Evolutionary conservation across 768 basidiomycete species (phyloP).

Genomic region (Suillus clintonianus): DNA sequence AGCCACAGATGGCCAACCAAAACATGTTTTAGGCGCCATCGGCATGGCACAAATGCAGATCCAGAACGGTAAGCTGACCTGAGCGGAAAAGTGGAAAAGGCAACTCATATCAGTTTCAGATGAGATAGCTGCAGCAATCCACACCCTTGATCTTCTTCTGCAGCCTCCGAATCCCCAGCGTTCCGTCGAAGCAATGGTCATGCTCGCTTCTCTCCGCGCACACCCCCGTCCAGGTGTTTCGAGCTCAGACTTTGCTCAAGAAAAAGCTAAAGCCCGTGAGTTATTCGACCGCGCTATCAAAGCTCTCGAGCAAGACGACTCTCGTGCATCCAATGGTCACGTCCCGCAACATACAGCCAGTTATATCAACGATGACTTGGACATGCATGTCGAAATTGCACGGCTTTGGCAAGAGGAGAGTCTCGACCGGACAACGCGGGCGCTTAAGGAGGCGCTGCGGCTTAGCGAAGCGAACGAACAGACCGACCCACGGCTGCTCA

Average conservation of each 20-base stretch:
- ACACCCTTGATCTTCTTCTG: constrained; percentile 77
- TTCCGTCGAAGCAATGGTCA: constrained; percentile 81
- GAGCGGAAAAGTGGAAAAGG: background rate
- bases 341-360: constrained; percentile 41
- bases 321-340: constrained; percentile 39
- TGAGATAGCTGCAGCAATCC: constrained; percentile 82
- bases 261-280: constrained; percentile 74
- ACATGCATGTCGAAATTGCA: constrained; percentile 91
- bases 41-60: constrained; percentile 89
- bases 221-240: constrained; percentile 80
- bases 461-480: constrained; percentile 55
- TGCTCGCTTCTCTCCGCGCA: constrained; percentile 88
- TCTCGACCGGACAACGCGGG: constrained; percentile 69
- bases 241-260: constrained; percentile 68
- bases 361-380: constrained; percentile 72
- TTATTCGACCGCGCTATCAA: constrained; percentile 77
- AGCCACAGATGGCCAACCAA: constrained; percentile 69
- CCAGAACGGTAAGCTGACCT: constrained; percentile 60
- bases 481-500: constrained; percentile 68
- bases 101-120: constrained; percentile 44
- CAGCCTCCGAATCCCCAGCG: constrained; percentile 64
- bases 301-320: constrained; percentile 64
- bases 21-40: constrained; percentile 76
- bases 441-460: constrained; percentile 71
- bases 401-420: constrained; percentile 85